These are phyloP conservation scores for Smittium mucronatum DNA, from an alignment of 371 early-diverging fungal species.

Conservation along the genomic window DNA sequence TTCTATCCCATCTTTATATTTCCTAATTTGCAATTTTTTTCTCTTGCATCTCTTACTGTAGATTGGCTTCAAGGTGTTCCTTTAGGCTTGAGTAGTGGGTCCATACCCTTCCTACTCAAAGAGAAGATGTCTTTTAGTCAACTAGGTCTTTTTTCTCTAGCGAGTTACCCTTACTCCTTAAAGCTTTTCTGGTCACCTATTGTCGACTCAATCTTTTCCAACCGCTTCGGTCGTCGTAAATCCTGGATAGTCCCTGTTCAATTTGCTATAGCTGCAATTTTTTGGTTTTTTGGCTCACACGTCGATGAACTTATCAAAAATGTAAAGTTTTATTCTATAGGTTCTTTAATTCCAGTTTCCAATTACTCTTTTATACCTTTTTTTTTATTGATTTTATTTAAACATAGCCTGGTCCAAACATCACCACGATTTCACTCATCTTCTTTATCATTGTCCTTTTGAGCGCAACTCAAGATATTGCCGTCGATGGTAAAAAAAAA, in stretches of 20 bases:
- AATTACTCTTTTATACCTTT: neutral
- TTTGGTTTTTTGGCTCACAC: constrained; percentile 58
- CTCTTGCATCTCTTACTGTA: constrained; percentile 20
- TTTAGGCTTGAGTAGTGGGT: constrained; percentile 79
- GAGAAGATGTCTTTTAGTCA: constrained; percentile 76
- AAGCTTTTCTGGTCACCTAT: constrained; percentile 93
- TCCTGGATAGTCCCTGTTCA: constrained; percentile 98
- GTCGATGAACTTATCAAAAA: constrained; percentile 59
- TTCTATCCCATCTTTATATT: no score
- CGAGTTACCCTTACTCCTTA: constrained; percentile 85
- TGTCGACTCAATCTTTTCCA: constrained; percentile 76
- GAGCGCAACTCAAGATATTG: constrained; percentile 96
- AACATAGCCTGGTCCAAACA: constrained; percentile 35
- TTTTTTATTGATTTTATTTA: neutral
- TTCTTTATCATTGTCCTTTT: constrained; percentile 75
- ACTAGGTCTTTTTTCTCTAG: constrained; percentile 83
- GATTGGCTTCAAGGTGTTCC: constrained; percentile 89
- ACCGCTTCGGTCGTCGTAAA: constrained; percentile 77
- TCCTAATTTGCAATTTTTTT: no score
- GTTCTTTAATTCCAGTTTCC: neutral
- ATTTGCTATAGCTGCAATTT: constrained; percentile 54
- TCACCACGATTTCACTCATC: constrained; percentile 49
- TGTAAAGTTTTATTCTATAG: constrained; percentile 1
- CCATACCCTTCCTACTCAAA: constrained; percentile 86
- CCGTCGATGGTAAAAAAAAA: constrained; percentile 60